Base-by-base conservation (phyloP, 2,329 filamentous ascomycete genomes). In the Penicillium paneum region DNA sequence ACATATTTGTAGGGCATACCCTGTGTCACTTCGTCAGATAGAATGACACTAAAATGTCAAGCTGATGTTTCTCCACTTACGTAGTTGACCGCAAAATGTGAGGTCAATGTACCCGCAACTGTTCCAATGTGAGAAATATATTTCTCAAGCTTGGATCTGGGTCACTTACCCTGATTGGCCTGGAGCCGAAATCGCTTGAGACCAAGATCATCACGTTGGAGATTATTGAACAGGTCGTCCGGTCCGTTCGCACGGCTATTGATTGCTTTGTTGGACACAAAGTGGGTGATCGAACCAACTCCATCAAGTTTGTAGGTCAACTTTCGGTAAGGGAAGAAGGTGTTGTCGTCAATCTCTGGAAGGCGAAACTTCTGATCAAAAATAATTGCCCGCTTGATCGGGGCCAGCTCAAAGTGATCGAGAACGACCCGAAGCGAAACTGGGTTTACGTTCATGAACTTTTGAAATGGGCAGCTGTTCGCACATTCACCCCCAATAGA, bases 1-100 rank as follows among this genome's bases (percentile, higher is more conserved):
- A 84, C 74, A 64, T 81, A 85, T 55, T 84, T 84, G 65, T 85
- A 85, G 0, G 81, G 81, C 76, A 82, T 81, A 3, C 82, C 83
- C 71, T 80, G 11, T 41, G 10, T 8, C 3, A 24, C 7, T 21
- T 31, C 5, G 36, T 47, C 13, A 55, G 13, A 19, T 47, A 38
- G 7, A 26, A 28, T 2, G 6, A 39, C 7, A 26, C 3, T 8
- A 19, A 15, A 29, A 32, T 39, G 0, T 17, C 1, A 31, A 28
- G 11, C 1, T 21, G n/a, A 5, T 21, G 21, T 17, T n/a, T 28
- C 1, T 32, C 26, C 2, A 57, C 73, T 60, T 58, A 77, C 76
- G 57, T 76, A 80, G 63, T 82, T 82, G 13, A 76, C 74, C 0
- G 71, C 65, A 57, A 81, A 81, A 38, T 81, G 78, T 1, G 73